Evolutionary conservation across 176 grass and related monocot genomes (phyloP).

Genomic region (Canna indica): DNA sequence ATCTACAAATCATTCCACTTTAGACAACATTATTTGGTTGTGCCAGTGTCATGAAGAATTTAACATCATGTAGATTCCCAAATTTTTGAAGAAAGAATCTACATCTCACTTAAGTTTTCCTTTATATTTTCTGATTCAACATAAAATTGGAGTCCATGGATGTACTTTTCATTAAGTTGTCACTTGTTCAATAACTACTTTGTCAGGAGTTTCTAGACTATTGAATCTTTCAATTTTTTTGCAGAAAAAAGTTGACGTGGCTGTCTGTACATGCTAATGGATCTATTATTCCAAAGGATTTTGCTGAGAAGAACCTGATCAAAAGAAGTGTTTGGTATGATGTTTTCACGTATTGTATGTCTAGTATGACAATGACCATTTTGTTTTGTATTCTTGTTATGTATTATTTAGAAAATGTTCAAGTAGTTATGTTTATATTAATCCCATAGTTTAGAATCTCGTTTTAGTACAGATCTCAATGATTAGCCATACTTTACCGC

Average conservation of each 20-base stretch:
- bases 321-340: conserved; percentile 71
- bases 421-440: background rate
- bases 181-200: background rate
- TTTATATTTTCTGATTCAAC: too few species aligned
- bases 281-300: conserved; percentile 42
- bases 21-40: too few species aligned
- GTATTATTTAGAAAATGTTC: background rate
- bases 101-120: too few species aligned
- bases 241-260: conserved; percentile 76
- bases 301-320: conserved; percentile 49
- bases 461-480: too few species aligned
- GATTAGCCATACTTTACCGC: too few species aligned
- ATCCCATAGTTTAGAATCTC: too few species aligned
- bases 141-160: background rate
- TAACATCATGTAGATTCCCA: too few species aligned
- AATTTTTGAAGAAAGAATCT: too few species aligned
- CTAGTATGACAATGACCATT: background rate
- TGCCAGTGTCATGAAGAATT: too few species aligned
- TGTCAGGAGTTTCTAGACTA: background rate
- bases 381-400: background rate
- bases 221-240: conserved; percentile 12
- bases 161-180: background rate
- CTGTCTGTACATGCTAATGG: conserved; percentile 83
- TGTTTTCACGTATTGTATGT: background rate
- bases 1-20: too few species aligned